These are phyloP conservation scores for Colletotrichum sp. DNA, from an alignment of 2,329 filamentous ascomycete genomes.

Conservation along the genomic window DNA sequence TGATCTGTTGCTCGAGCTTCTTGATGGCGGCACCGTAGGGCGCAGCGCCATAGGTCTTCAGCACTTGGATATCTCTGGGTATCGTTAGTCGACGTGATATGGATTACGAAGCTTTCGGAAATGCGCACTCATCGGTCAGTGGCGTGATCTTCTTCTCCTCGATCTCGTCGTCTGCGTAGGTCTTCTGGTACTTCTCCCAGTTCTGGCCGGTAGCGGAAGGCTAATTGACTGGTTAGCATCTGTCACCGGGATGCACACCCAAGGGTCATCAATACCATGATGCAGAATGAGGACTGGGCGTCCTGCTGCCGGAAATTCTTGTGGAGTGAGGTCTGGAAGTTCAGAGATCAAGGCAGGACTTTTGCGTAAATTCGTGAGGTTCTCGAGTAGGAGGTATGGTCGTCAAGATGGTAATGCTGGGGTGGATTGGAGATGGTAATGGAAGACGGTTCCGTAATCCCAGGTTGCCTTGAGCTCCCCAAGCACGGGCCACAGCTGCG, in stretches of 20 bases:
- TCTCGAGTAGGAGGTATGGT: background rate
- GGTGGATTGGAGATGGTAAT: slow-evolving; percentile 11
- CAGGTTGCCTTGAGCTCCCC: slow-evolving; percentile 28
- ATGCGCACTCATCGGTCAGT: slow-evolving; percentile 87
- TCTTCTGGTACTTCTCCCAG: slow-evolving; percentile 99
- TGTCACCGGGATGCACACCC: slow-evolving; percentile 1
- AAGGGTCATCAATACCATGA: slow-evolving; percentile 42
- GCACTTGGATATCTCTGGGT: slow-evolving; percentile 92
- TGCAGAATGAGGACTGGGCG: slow-evolving; percentile 35
- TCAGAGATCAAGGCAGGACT: background rate
- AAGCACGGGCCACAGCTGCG: slow-evolving; percentile 23
- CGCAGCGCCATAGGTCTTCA: slow-evolving; percentile 98
- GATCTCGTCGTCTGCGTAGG: slow-evolving; percentile 93
- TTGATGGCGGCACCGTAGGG: slow-evolving; percentile 93
- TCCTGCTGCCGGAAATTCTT: slow-evolving; percentile 14
- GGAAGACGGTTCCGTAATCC: slow-evolving; percentile 28
- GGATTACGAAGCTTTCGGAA: slow-evolving; percentile 27
- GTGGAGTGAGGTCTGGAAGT: background rate
- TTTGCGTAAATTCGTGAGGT: slow-evolving; percentile 2
- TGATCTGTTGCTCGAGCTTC: slow-evolving; percentile 99
- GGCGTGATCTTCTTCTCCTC: slow-evolving; percentile 99
- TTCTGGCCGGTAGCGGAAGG: slow-evolving; percentile 90
- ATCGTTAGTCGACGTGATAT: slow-evolving; percentile 23
- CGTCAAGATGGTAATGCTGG: slow-evolving; percentile 1
- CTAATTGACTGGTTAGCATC: slow-evolving; percentile 57